phyloP scores from a whole-genome alignment of 257 asterid genomes.

The Solanum lycopersicoides region DNA sequence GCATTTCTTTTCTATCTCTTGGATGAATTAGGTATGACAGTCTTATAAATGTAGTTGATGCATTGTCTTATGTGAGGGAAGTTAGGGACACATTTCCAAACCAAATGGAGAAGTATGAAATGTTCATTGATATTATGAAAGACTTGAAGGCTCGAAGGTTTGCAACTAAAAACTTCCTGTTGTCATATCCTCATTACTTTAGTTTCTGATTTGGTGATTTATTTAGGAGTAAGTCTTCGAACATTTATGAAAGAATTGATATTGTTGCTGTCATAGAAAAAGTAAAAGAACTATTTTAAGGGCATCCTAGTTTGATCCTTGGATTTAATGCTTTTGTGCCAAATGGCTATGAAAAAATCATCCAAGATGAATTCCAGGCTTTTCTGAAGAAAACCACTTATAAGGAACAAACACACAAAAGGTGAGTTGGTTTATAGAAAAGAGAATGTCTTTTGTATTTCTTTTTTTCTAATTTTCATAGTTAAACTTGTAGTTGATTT shows the following conservation, averaged over 20 bases:
- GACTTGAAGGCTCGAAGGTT: constrained; percentile 96
- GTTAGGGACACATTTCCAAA: background rate
- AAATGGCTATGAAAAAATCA: constrained; percentile 83
- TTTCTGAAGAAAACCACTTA: background rate
- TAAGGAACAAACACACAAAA: background rate
- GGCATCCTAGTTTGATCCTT: constrained; percentile 75
- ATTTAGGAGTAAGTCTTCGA: background rate
- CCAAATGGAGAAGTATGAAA: constrained; percentile 80
- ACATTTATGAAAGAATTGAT: constrained; percentile 51
- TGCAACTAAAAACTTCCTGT: background rate
- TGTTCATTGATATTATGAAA: constrained; percentile 84
- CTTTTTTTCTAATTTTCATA: too few relatives aligned
- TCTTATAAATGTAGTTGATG: background rate
- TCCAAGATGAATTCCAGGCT: constrained; percentile 21
- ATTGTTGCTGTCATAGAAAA: constrained; percentile 77
- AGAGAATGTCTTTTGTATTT: background rate
- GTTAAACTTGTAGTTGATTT: too few relatives aligned
- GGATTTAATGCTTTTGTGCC: constrained; percentile 96
- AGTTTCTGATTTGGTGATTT: background rate
- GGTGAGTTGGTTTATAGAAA: background rate
- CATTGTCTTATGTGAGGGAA: background rate
- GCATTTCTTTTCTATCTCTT: background rate
- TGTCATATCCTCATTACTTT: background rate
- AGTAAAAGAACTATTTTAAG: constrained; percentile 87
- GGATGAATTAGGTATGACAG: background rate